Evolutionary conservation across 352 stramenopile species (phyloP).

Genomic region (Phytophthora hybrid): DNA sequence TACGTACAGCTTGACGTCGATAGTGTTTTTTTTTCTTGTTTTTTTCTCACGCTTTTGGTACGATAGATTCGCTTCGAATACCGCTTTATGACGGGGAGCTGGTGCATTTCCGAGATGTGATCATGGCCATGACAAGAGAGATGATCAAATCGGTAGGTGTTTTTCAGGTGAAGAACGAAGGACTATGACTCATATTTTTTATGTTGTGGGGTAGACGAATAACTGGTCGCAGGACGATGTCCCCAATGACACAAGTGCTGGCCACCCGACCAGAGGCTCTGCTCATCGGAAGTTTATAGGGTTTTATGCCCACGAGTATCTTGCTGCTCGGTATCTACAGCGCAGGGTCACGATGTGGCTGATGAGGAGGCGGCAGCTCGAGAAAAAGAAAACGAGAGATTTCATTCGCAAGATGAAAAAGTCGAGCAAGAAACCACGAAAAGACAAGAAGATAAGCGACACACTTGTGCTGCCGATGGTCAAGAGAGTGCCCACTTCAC

Average conservation of each 20-base stretch:
- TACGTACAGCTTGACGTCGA: conserved; percentile 29
- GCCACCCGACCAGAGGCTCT: conserved; percentile 2
- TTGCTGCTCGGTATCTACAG: conserved; percentile 59
- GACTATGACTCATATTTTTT: not conserved
- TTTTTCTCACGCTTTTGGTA: no score
- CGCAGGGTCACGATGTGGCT: conserved; percentile 57
- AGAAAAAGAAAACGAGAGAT: conserved; percentile 53
- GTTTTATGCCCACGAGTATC: conserved; percentile 67
- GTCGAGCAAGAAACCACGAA: conserved; percentile 48
- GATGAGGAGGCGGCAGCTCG: conserved; percentile 56
- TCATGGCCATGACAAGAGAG: conserved; percentile 71
- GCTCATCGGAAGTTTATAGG: conserved; percentile 44
- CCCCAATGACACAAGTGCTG: not conserved
- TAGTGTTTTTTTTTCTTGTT: not conserved
- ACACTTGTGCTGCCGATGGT: conserved; percentile 67
- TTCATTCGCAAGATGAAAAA: conserved; percentile 80
- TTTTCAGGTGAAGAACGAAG: not conserved
- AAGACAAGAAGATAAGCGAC: conserved; percentile 42
- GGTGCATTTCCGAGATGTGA: conserved; percentile 87
- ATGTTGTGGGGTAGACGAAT: not conserved
- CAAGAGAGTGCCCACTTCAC: not conserved
- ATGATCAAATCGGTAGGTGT: conserved; percentile 64
- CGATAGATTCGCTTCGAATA: conserved; percentile 58
- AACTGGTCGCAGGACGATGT: not conserved
- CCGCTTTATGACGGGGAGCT: conserved; percentile 77